A percentile compares a stretch with the other conserved stretches of the same genome.
Evolutionary conservation across 805 yeast genomes (phyloP).

Genomic region (Sugiyamaella smithiae): DNA sequence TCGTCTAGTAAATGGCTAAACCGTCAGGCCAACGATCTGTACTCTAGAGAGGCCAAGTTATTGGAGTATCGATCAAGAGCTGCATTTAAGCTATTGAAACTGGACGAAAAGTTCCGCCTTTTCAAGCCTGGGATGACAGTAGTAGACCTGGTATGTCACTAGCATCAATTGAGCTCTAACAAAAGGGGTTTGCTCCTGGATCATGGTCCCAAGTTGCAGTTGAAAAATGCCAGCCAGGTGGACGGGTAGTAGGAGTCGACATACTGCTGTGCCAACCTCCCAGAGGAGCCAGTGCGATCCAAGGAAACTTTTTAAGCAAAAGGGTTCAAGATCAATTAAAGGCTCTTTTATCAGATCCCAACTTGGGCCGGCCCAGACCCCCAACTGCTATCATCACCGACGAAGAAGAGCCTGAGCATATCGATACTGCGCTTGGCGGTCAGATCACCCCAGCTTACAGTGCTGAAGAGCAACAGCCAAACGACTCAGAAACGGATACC

Average conservation of each 20-base stretch:
- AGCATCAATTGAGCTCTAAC: neutral
- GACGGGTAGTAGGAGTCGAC: slow-evolving; percentile 77
- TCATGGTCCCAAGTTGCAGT: slow-evolving; percentile 89
- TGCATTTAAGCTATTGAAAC: slow-evolving; percentile 79
- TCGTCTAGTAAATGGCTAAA: slow-evolving; percentile 73
- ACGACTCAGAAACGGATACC: slow-evolving; percentile 29
- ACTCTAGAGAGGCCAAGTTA: slow-evolving; percentile 61
- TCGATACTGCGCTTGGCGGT: neutral
- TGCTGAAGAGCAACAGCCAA: slow-evolving; percentile 32
- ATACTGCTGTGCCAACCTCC: slow-evolving; percentile 79
- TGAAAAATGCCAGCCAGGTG: slow-evolving; percentile 47
- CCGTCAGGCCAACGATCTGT: slow-evolving; percentile 65
- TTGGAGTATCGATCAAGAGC: slow-evolving; percentile 77
- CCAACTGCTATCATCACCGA: slow-evolving; percentile 11
- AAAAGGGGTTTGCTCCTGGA: slow-evolving; percentile 79
- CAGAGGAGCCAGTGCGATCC: slow-evolving; percentile 70
- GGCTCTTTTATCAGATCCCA: slow-evolving; percentile 26
- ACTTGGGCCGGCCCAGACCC: slow-evolving; percentile 26
- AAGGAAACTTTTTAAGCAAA: slow-evolving; percentile 76
- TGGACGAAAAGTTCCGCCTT: slow-evolving; percentile 60
- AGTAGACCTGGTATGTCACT: slow-evolving; percentile 60
- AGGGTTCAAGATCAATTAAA: slow-evolving; percentile 37
- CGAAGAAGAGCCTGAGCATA: slow-evolving; percentile 14
- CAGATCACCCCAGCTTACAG: slow-evolving; percentile 11
- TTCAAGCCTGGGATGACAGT: slow-evolving; percentile 58